A percentile compares a stretch with the other conserved stretches of the same genome.
Conservation (phyloP, 495 filamentous ascomycete species). For the Collariella sp. region DNA sequence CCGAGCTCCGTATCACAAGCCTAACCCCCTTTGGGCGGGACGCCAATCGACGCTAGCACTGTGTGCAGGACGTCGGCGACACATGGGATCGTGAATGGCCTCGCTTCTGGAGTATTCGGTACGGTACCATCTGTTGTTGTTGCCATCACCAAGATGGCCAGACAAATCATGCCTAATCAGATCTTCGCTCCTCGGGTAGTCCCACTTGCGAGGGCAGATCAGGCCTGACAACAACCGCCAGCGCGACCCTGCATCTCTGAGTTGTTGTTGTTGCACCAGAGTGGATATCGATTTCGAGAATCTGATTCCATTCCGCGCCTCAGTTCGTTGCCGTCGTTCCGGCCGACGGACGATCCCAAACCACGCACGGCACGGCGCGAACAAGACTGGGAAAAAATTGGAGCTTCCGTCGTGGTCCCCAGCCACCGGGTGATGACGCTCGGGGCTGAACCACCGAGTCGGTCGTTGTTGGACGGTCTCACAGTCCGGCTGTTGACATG, state of each 20-base stretch:
- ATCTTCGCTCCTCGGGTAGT: not conserved
- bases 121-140: not conserved
- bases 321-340: not conserved
- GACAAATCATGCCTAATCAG: slow-evolving; percentile 8
- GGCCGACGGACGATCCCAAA: not conserved
- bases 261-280: not conserved
- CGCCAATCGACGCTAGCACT: not conserved
- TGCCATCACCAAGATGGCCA: not conserved
- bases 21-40: not conserved
- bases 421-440: no score
- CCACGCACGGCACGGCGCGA: not conserved
- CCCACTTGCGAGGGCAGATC: not conserved
- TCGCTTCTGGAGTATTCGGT: not conserved
- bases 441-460: no score
- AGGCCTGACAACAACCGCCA: not conserved
- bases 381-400: not conserved
- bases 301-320: not conserved
- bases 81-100: not conserved
- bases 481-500: not conserved
- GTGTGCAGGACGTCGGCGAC: not conserved
- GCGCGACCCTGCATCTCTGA: not conserved
- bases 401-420: not conserved
- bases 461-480: no score
- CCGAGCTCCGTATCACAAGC: slow-evolving; percentile 6
- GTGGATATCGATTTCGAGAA: not conserved